Evolutionary conservation across 306 rosid genomes (phyloP).

Genomic region (Comarum palustre): DNA sequence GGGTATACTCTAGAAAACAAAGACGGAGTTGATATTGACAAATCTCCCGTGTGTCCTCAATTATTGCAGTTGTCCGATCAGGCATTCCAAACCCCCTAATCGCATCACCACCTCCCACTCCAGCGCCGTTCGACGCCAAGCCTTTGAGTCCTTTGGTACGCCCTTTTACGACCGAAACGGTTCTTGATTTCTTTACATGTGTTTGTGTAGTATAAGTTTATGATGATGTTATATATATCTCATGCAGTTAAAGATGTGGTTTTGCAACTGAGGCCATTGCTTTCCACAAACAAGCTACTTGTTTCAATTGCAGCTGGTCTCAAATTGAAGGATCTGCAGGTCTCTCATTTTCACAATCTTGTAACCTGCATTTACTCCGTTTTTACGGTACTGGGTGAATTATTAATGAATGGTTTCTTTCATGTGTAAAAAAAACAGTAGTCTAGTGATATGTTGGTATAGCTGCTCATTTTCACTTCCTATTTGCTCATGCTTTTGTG

Average conservation of each 20-base stretch:
- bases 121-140: slow-evolving; percentile 14
- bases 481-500: not conserved
- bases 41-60: too few relatives aligned
- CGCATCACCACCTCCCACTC: slow-evolving; percentile 57
- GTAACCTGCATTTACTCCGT: not conserved
- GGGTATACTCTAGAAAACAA: too few relatives aligned
- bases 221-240: not conserved
- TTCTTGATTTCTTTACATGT: not conserved
- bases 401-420: too few relatives aligned
- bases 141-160: slow-evolving; percentile 50
- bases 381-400: too few relatives aligned
- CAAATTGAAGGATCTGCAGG: slow-evolving; percentile 92
- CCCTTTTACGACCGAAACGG: too few relatives aligned
- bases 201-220: not conserved
- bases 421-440: too few relatives aligned
- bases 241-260: slow-evolving; percentile 62
- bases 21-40: too few relatives aligned
- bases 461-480: too few relatives aligned
- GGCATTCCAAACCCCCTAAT: slow-evolving; percentile 66
- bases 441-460: too few relatives aligned
- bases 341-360: slow-evolving; percentile 12
- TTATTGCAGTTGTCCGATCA: slow-evolving; percentile 60
- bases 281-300: slow-evolving; percentile 71
- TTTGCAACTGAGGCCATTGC: slow-evolving; percentile 53
- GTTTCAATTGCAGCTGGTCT: slow-evolving; percentile 95